A percentile compares a stretch with the other conserved stretches of the same genome.
These are phyloP conservation scores for Avena insularis DNA, from an alignment of 176 grass and related monocot genomes.

Conservation along the genomic window DNA sequence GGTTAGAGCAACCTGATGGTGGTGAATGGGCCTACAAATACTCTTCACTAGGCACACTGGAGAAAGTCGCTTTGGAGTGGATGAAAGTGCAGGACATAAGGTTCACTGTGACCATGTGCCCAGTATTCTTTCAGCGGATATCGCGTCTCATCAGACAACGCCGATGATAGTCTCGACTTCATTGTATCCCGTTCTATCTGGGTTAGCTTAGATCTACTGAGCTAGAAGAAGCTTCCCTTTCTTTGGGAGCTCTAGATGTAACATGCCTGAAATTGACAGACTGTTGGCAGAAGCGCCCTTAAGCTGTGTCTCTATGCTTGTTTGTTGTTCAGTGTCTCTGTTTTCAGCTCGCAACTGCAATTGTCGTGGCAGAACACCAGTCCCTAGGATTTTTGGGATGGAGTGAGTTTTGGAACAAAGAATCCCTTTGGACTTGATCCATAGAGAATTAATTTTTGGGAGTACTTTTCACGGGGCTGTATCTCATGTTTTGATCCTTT, in stretches of 20 bases:
- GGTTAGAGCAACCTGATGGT: slow-evolving; percentile 45
- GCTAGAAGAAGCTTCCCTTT: not conserved
- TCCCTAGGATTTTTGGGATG: too few relatives aligned
- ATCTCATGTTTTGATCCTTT: not conserved
- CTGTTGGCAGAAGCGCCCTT: not conserved
- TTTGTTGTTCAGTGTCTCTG: not conserved
- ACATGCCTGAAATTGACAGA: not conserved
- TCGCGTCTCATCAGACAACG: slow-evolving; percentile 23
- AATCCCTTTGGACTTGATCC: too few relatives aligned
- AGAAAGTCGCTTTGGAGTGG: slow-evolving; percentile 61
- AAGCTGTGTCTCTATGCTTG: not conserved
- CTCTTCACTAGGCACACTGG: slow-evolving; percentile 70
- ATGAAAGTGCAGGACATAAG: slow-evolving; percentile 72
- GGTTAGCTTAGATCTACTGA: not conserved
- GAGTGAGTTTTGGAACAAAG: too few relatives aligned
- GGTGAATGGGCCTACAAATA: slow-evolving; percentile 61
- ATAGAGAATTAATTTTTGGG: too few relatives aligned
- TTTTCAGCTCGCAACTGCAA: not conserved
- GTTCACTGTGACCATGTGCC: slow-evolving; percentile 68
- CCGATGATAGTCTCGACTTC: not conserved
- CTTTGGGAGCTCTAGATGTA: not conserved
- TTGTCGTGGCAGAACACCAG: not conserved
- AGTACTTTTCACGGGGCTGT: too few relatives aligned
- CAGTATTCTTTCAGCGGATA: slow-evolving; percentile 60
- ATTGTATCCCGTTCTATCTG: not conserved